Conservation (phyloP, 768 basidiomycete genomes). For the Tulasnella sp. region DNA sequence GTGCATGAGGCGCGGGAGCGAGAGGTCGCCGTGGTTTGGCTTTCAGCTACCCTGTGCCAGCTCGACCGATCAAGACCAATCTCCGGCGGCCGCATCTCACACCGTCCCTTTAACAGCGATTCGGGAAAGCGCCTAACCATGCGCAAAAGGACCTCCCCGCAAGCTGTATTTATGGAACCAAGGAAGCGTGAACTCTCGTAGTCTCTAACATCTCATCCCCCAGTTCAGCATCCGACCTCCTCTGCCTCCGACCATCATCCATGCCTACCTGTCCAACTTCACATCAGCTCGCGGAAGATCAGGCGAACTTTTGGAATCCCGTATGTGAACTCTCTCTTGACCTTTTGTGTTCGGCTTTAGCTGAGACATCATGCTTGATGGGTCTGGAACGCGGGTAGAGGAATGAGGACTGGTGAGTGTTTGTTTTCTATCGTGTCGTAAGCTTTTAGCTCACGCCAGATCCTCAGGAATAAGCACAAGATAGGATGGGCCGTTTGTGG, state of each 20-base stretch:
- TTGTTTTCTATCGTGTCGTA: background rate
- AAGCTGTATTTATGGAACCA: background rate
- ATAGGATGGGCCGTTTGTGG: conserved; percentile 70
- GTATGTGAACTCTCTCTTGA: background rate
- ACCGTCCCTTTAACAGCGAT: background rate
- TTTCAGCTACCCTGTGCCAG: background rate
- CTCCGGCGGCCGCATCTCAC: background rate
- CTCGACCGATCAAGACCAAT: background rate
- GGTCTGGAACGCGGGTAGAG: background rate
- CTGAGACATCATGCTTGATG: too few relatives aligned
- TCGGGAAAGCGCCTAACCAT: background rate
- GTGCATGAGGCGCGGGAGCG: background rate
- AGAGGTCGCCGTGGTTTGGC: background rate
- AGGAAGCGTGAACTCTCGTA: background rate
- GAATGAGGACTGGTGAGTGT: background rate
- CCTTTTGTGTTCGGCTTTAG: background rate
- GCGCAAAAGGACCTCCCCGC: background rate
- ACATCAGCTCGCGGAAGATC: background rate
- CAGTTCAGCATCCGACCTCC: background rate
- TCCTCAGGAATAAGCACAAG: conserved; percentile 30
- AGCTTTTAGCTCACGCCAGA: background rate
- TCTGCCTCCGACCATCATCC: background rate
- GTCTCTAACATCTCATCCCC: background rate
- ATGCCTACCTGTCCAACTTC: background rate
- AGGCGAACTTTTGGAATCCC: background rate